Evolutionary conservation across 163 green algal genomes (phyloP).

Genomic region (Coccomyxa subellipsoidea): DNA sequence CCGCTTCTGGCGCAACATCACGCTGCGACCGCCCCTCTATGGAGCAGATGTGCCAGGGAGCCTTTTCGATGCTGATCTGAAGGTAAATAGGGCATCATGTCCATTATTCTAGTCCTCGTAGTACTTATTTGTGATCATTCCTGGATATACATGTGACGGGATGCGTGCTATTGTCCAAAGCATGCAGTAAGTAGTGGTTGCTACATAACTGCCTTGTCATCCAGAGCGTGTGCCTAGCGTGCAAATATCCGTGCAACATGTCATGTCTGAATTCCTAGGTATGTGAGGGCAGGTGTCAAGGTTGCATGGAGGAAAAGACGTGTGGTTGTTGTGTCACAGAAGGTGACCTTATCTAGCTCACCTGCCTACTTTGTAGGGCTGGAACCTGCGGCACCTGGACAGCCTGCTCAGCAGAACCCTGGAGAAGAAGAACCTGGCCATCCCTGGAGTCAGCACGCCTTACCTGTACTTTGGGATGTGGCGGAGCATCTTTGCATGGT

Average conservation of each 20-base stretch:
- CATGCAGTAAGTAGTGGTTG: no score
- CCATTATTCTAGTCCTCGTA: background rate
- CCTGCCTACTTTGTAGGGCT: constrained; percentile 39
- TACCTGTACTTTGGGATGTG: constrained; percentile 88
- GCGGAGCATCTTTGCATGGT: constrained; percentile 78
- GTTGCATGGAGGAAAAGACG: background rate
- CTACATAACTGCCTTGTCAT: no score
- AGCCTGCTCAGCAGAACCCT: constrained; percentile 67
- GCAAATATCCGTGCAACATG: no score
- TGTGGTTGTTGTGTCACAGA: no score
- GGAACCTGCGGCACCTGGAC: constrained; percentile 67
- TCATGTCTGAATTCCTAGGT: no score
- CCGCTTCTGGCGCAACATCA: constrained; percentile 82
- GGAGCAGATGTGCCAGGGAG: constrained; percentile 80
- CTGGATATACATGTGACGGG: no score
- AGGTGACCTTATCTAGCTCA: no score
- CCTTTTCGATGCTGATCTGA: constrained; percentile 80
- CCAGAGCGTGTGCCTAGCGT: no score
- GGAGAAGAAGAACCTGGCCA: constrained; percentile 28
- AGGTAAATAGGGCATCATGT: background rate
- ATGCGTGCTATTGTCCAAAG: no score
- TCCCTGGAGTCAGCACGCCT: constrained; percentile 74
- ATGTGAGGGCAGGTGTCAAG: no score
- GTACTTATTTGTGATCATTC: background rate
- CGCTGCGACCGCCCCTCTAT: constrained; percentile 79